phyloP scores from a whole-genome alignment of 176 grass and related monocot genomes.

The Carex cristatella region DNA sequence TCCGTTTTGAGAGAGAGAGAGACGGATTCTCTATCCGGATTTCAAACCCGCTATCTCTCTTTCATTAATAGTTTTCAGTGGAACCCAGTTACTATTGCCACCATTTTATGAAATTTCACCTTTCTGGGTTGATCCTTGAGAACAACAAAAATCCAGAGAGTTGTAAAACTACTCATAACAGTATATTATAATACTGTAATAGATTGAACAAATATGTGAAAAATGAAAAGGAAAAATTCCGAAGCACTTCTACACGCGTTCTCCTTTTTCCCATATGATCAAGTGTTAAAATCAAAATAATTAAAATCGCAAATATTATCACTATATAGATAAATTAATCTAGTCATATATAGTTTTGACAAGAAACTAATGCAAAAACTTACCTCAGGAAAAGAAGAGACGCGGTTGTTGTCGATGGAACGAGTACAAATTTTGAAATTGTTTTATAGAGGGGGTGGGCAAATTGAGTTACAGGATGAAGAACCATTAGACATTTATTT shows the following conservation, averaged over 20 bases:
- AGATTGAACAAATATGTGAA: not conserved
- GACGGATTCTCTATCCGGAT: too few relatives aligned
- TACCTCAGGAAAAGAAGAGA: not conserved
- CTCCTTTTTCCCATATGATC: not conserved
- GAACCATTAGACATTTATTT: not conserved
- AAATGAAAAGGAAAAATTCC: not conserved
- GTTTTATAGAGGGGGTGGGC: not conserved
- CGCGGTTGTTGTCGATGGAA: too few relatives aligned
- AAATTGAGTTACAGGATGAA: not conserved
- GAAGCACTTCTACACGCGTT: not conserved
- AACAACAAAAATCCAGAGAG: not conserved
- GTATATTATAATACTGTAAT: not conserved
- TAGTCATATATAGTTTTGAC: not conserved
- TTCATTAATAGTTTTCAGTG: not conserved
- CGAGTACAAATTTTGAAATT: not conserved
- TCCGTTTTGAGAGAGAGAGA: too few relatives aligned
- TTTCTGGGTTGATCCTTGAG: not conserved
- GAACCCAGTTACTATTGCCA: not conserved
- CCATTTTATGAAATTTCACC: not conserved
- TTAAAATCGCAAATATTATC: not conserved
- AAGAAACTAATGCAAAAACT: not conserved
- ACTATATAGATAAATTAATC: not conserved
- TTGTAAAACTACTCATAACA: not conserved
- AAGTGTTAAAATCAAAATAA: not conserved
- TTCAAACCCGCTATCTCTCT: not conserved